Evolutionary conservation across 2,329 filamentous ascomycete genomes (phyloP).

Genomic region (Cryphonectria japonica): DNA sequence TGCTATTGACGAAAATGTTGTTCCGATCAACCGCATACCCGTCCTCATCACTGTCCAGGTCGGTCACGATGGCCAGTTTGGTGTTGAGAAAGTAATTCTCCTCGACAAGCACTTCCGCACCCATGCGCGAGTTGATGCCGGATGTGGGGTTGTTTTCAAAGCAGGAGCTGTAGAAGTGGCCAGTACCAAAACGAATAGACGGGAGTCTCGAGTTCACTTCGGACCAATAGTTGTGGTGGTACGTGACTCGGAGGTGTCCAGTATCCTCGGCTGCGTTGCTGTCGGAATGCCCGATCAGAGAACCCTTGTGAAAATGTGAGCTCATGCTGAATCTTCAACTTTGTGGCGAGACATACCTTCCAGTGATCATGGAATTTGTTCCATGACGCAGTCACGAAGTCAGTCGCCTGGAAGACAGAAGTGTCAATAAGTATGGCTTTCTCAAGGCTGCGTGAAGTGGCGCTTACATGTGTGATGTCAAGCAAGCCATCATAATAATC

Average conservation of each 20-base stretch:
- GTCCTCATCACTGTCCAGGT: constrained; percentile 49
- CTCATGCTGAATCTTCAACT: neutral
- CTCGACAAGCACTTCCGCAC: constrained; percentile 57
- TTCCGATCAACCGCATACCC: constrained; percentile 49
- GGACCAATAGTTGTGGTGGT: constrained; percentile 54
- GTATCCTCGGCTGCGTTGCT: constrained; percentile 50
- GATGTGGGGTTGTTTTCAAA: constrained; percentile 48
- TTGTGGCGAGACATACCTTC: constrained; percentile 46
- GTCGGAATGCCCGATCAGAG: constrained; percentile 64
- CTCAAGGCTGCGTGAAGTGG: constrained; percentile 30
- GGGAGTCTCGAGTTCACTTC: constrained; percentile 51
- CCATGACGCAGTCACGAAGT: constrained; percentile 36
- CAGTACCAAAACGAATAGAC: constrained; percentile 52
- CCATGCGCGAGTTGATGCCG: constrained; percentile 58
- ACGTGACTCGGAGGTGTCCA: constrained; percentile 51
- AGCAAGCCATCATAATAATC: constrained; percentile 61
- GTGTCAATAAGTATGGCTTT: constrained; percentile 33
- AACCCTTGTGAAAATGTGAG: constrained; percentile 33
- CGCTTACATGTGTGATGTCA: constrained; percentile 59
- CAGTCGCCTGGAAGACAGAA: constrained; percentile 3
- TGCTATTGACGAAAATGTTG: constrained; percentile 48
- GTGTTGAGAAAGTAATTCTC: constrained; percentile 51
- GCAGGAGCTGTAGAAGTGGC: constrained; percentile 53
- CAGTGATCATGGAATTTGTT: constrained; percentile 52
- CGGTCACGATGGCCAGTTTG: constrained; percentile 45